These are phyloP conservation scores for Ceratobasidium sp. DNA, from an alignment of 1,284 basidiomycete genomes.

Conservation along the genomic window DNA sequence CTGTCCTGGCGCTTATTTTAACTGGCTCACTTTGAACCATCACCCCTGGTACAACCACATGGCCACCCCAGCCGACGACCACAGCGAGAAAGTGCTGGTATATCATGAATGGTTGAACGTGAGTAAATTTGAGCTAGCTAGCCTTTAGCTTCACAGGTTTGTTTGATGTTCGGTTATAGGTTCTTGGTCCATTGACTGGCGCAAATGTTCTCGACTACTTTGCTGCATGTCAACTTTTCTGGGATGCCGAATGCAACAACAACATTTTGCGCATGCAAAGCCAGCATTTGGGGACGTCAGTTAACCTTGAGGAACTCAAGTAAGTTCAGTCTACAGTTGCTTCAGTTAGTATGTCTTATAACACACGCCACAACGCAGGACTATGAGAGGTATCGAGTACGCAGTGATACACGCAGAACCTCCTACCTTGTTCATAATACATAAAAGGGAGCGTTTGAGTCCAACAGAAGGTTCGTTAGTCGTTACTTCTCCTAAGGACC, in stretches of 20 bases:
- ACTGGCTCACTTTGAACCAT: background rate
- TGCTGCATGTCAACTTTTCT: constrained; percentile 80
- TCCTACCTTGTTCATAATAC: constrained; percentile 83
- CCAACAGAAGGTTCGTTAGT: constrained; percentile 74
- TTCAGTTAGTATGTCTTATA: constrained; percentile 28
- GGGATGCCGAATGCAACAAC: constrained; percentile 89
- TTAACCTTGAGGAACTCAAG: constrained; percentile 82
- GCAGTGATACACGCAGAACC: constrained; percentile 79
- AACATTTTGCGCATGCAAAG: constrained; percentile 90
- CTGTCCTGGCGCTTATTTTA: constrained; percentile 7
- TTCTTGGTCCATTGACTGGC: constrained; percentile 69
- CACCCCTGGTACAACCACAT: constrained; percentile 5
- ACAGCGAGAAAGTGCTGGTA: constrained; percentile 42
- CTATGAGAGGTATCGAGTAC: constrained; percentile 85
- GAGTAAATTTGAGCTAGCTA: background rate
- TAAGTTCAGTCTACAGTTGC: constrained; percentile 53
- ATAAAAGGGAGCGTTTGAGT: constrained; percentile 82
- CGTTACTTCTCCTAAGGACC: too few relatives aligned
- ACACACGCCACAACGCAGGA: constrained; percentile 59
- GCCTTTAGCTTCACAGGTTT: background rate
- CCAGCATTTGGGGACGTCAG: constrained; percentile 76
- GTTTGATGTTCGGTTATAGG: constrained; percentile 11
- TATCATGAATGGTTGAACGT: constrained; percentile 45
- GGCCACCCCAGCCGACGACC: constrained; percentile 46
- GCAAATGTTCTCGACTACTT: constrained; percentile 89